A percentile compares a stretch with the other conserved stretches of the same genome.
phyloP scores from a whole-genome alignment of 768 basidiomycete species.

The Kockovaella imperatae region DNA sequence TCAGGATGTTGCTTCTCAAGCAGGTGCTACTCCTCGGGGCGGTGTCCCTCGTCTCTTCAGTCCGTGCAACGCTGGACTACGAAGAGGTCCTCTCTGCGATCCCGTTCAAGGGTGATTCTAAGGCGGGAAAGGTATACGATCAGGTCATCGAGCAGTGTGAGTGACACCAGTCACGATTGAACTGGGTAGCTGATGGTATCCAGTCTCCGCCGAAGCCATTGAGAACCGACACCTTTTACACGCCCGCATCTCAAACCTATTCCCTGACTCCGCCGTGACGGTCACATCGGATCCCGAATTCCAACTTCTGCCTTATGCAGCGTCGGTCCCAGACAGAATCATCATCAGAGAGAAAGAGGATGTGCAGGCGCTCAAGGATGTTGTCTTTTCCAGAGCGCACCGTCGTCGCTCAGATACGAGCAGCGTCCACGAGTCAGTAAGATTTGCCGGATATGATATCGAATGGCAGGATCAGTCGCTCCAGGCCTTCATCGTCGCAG shows the following conservation, averaged over 20 bases:
- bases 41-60: too few relatives aligned
- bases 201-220: conserved; percentile 26
- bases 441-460: conserved; percentile 24
- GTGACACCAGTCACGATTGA: too few relatives aligned
- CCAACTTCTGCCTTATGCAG: conserved; percentile 18
- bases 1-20: too few relatives aligned
- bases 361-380: conserved; percentile 13
- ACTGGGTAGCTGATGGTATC: too few relatives aligned
- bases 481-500: conserved; percentile 18
- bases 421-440: conserved; percentile 1
- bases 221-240: conserved; percentile 19
- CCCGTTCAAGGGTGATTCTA: too few relatives aligned
- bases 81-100: too few relatives aligned
- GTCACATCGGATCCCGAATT: conserved; percentile 18
- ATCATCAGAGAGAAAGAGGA: conserved; percentile 13
- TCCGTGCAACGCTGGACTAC: too few relatives aligned
- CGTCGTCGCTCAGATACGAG: conserved; percentile 25
- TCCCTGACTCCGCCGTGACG: conserved; percentile 15
- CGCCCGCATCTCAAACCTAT: conserved; percentile 7
- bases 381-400: conserved; percentile 4
- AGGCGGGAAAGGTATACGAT: too few relatives aligned
- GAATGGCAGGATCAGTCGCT: conserved; percentile 21
- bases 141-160: too few relatives aligned
- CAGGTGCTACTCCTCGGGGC: too few relatives aligned
- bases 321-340: conserved; percentile 2